Evolutionary conservation across 78 protist species (phyloP), one percentile per base, ranked within the genome.

Genomic region (Anaeramoeba ignava): DNA sequence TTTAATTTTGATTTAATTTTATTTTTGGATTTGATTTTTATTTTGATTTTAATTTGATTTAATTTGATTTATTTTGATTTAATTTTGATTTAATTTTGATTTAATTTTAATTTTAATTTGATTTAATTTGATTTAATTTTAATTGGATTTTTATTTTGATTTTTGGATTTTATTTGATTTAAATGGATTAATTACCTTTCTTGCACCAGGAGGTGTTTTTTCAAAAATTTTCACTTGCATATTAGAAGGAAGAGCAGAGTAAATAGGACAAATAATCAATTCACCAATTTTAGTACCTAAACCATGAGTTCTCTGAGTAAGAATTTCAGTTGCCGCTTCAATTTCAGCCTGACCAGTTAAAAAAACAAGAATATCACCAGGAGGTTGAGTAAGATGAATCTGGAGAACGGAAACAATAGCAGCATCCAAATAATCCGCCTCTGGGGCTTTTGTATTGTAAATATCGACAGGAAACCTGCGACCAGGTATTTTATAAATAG

Each of bases 311-410:
- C 78, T 31, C 78, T 31, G 78, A n/a, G 38, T 31, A 27, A n/a
- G 78, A 31, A 27, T 79, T 79, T 79, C 12, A n/a, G 36, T 3
- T 79, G 3, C 80, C 8, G 92, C 83, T 3, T 90, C 96, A 82
- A 95, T 82, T 87, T 54, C 93, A 42, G 84, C 93, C 85, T 90
- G 91, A n/a, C 96, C 99, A 8, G 99, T 97, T 33, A 98, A 88
- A 85, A 98, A 98, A 36, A 97, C 87, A 0, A 97, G 90, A 34
- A 98, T 91, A 81, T 98, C 99, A 38, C 99, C 99, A 2, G 83
- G 81, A 0, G 39, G 90, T 83, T 96, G 98, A 79, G 85, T 84
- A 37, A 86, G 42, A 86, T 98, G 99, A 78, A 94, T 82, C 81
- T 91, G 91, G n/a, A 96, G 83, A 1, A 81, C 94, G 0, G 98